Conservation (phyloP, 106 monocot species). For the Apostasia ramifera region DNA sequence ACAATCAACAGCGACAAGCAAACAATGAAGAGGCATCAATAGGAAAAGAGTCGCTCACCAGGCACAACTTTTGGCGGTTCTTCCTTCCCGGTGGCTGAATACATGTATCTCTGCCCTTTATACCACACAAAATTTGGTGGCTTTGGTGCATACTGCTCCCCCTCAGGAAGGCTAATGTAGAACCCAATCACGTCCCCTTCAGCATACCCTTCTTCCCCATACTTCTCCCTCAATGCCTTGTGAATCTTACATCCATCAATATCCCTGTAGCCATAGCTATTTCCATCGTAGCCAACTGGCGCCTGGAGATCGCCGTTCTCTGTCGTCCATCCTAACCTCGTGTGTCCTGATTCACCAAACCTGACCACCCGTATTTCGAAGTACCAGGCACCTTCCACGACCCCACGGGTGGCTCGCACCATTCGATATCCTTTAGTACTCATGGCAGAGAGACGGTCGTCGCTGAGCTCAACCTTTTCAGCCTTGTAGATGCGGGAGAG, state of each 20-base stretch:
- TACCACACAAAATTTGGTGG: constrained; percentile 58
- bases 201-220: constrained; percentile 63
- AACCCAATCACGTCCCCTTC: constrained; percentile 95
- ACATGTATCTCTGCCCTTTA: constrained; percentile 77
- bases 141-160: constrained; percentile 58
- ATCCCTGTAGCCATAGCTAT: constrained; percentile 85
- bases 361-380: constrained; percentile 65
- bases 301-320: constrained; percentile 94
- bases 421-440: constrained; percentile 91
- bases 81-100: constrained; percentile 61
- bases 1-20: constrained; percentile 4
- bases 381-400: constrained; percentile 75
- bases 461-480: constrained; percentile 81
- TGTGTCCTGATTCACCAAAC: constrained; percentile 76
- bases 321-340: constrained; percentile 79
- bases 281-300: constrained; percentile 80
- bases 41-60: constrained; percentile 41
- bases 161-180: constrained; percentile 81
- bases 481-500: constrained; percentile 84
- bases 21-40: neutral
- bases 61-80: constrained; percentile 69
- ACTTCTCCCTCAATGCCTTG: constrained; percentile 77
- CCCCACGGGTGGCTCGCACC: constrained; percentile 90
- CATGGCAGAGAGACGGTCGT: constrained; percentile 74
- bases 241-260: constrained; percentile 85